Evolutionary conservation across 2,329 filamentous ascomycete species (phyloP), one percentile per base, ranked within the genome.

Genomic region (Aureobasidium lini): DNA sequence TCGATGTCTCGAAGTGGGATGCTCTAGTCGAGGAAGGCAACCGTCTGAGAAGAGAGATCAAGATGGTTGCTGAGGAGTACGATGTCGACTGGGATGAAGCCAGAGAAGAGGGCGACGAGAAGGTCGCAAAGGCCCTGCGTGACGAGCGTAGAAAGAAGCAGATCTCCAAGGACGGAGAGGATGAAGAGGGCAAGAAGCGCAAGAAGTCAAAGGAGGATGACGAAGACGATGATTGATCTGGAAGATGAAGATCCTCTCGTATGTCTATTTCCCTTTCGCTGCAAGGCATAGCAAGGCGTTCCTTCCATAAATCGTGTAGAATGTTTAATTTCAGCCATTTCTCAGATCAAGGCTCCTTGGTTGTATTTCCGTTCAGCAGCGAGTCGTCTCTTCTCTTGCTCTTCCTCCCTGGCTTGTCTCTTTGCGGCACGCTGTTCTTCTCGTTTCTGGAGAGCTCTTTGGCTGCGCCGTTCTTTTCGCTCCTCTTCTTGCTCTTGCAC

Each of bases 71-170:
- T 0, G 83, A 85, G 36, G 90, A 96, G 73, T 96, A 96, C 70
- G 90, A 95, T 66, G 89, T 92, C 7, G 89, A 93, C 54, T 96
- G 90, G 89, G 84, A 95, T 64, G 83, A 93, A 54, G 84, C 84
- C 11, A 82, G 82, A n/a, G 83, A 71, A n/a, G 66, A 66, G 15
- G 64, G 67, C 11, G 61, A 87, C 66, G 81, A 87, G 63, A 75
- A 72, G 59, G 80, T 84, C 18, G 77, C 75, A 2, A 73, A 81
- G 62, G 81, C 78, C 6, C 66, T 84, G 62, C 76, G 75, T 62
- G 74, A 82, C 40, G 77, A 82, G 32, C 66, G 79, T 28, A 70
- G 71, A 36, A 69, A 75, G 56, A 73, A 73, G 61, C 68, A 69
- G 64, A 68, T 70, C 59, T 65, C 62, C 34, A 64, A 65, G 18